Evolutionary conservation across 2,329 filamentous ascomycete genomes (phyloP).

Genomic region (Fusarium avenaceum): DNA sequence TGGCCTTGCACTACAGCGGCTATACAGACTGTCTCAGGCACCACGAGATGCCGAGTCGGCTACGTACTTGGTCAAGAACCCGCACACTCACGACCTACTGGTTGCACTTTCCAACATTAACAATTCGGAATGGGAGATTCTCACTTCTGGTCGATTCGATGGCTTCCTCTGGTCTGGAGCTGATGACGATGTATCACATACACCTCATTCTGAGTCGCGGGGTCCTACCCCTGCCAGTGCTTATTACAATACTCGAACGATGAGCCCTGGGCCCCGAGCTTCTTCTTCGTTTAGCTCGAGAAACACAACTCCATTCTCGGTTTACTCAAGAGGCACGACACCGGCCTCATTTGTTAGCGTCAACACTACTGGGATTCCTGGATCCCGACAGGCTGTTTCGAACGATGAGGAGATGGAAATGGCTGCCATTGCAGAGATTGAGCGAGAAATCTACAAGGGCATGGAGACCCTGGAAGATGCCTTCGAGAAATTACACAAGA

Average conservation of each 20-base stretch:
- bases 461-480: conserved; percentile 97
- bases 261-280: conserved; percentile 59
- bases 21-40: conserved; percentile 79
- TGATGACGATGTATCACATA: conserved; percentile 67
- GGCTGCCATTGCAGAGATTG: conserved; percentile 88
- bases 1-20: conserved; percentile 82
- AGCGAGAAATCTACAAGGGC: conserved; percentile 90
- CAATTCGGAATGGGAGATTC: conserved; percentile 94
- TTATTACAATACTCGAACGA: conserved; percentile 56
- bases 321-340: conserved; percentile 69
- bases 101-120: conserved; percentile 90
- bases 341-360: conserved; percentile 71
- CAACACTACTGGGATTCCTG: conserved; percentile 62
- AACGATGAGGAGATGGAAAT: conserved; percentile 96
- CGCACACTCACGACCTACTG: conserved; percentile 84
- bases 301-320: conserved; percentile 63
- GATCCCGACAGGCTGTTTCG: conserved; percentile 75
- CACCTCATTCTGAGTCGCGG: conserved; percentile 62
- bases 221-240: conserved; percentile 68
- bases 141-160: conserved; percentile 93
- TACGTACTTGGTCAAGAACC: conserved; percentile 87
- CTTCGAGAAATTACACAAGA: conserved; percentile 89
- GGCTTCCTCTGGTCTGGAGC: conserved; percentile 96
- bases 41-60: conserved; percentile 90
- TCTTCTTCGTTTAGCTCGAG: conserved; percentile 60